Percentiles rank a stretch among this genome's conserved stretches.
These are phyloP conservation scores for Gaillardinia entomophila DNA, from an alignment of 805 yeast genomes.

Conservation along the genomic window DNA sequence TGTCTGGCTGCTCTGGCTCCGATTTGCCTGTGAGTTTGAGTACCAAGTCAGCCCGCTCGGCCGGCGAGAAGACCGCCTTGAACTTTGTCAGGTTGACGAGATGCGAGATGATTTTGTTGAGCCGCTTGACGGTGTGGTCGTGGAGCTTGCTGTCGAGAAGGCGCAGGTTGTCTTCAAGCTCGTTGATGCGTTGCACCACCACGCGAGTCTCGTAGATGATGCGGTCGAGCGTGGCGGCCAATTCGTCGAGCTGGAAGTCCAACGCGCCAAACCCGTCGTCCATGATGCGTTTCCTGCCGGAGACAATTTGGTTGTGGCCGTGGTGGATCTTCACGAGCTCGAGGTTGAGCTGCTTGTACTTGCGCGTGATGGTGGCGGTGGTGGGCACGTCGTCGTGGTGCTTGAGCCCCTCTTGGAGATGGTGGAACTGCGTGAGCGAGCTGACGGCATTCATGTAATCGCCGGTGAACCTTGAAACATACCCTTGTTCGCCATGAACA, in stretches of 20 bases:
- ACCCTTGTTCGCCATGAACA: conserved; percentile 1
- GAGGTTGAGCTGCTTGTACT: conserved; percentile 21
- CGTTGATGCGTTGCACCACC: conserved; percentile 34
- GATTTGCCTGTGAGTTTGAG: conserved; percentile 20
- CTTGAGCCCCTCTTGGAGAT: conserved; percentile 8
- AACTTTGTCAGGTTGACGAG: conserved; percentile 27
- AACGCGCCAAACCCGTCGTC: conserved; percentile 26
- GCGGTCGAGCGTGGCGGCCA: conserved; percentile 31
- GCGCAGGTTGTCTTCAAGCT: conserved; percentile 29
- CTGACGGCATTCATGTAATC: conserved; percentile 11
- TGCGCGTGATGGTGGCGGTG: conserved; percentile 8
- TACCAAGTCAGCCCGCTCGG: conserved; percentile 22
- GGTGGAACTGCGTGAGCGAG: conserved; percentile 15
- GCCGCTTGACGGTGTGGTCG: conserved; percentile 20
- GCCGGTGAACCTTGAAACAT: conserved; percentile 12
- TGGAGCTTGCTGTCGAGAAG: conserved; percentile 21
- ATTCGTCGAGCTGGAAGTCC: conserved; percentile 21
- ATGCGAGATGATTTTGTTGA: conserved; percentile 17
- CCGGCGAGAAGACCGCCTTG: conserved; percentile 18
- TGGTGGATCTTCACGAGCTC: conserved; percentile 25
- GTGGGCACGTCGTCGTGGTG: conserved; percentile 3
- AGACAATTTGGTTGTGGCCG: conserved; percentile 19
- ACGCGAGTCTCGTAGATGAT: conserved; percentile 36
- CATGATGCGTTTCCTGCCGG: conserved; percentile 15
- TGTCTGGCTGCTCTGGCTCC: conserved; percentile 4